A percentile compares a stretch with the other conserved stretches of the same genome.
phyloP scores from a whole-genome alignment of 2,329 filamentous ascomycete genomes.

The Pestalotiopsis sp. region DNA sequence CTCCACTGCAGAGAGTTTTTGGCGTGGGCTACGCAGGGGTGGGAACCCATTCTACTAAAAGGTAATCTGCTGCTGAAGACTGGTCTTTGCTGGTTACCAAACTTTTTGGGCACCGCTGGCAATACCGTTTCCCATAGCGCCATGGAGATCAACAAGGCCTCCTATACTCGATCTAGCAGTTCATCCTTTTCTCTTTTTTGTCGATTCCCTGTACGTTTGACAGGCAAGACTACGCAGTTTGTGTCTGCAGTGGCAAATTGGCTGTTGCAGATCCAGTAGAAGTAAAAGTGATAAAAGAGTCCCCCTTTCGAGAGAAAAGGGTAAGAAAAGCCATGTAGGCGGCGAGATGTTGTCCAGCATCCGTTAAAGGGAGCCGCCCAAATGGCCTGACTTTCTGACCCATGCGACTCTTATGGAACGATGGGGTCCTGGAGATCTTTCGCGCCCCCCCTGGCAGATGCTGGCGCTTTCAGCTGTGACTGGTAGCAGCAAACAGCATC shows the following conservation, averaged over 20 bases:
- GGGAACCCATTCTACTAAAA: not conserved
- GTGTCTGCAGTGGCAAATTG: not conserved
- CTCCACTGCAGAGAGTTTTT: not conserved
- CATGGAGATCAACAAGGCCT: not conserved
- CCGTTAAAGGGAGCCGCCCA: not conserved
- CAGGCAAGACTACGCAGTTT: not conserved
- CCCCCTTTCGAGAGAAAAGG: not conserved
- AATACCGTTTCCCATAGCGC: not conserved
- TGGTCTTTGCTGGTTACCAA: not conserved
- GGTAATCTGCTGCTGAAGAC: not conserved
- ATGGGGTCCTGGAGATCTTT: slow-evolving; percentile 4
- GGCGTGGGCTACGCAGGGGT: not conserved
- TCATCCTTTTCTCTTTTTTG: not conserved
- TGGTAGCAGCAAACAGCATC: not conserved
- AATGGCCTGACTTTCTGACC: slow-evolving; percentile 9
- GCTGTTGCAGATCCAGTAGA: not conserved
- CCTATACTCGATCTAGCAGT: not conserved
- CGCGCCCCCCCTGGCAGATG: not conserved
- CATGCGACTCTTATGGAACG: slow-evolving; percentile 7
- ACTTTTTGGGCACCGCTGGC: not conserved
- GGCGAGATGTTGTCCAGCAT: not conserved
- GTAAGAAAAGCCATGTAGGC: not conserved
- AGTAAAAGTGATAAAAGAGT: not conserved
- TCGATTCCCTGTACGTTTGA: not conserved
- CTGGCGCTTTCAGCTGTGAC: slow-evolving; percentile 1